Conservation (phyloP, 495 filamentous ascomycete genomes). For the Penicillium egyptiacum region DNA sequence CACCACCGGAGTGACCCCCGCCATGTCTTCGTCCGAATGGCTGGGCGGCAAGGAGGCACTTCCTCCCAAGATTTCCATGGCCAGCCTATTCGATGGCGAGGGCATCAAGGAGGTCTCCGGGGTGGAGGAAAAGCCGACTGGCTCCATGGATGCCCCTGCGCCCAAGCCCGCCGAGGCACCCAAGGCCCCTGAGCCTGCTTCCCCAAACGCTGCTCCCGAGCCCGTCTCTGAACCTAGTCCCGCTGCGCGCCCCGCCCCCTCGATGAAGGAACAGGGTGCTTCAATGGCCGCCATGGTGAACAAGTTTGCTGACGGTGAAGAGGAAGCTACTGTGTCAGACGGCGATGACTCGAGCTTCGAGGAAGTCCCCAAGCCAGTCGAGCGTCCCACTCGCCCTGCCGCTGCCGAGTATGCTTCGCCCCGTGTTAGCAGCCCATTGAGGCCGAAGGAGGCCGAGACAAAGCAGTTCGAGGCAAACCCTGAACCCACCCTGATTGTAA, state of each 20-base stretch:
- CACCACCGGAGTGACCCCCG: constrained; percentile 70
- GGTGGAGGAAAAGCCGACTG: constrained; percentile 63
- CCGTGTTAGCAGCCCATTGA: constrained; percentile 37
- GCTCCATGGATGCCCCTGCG: constrained; percentile 40
- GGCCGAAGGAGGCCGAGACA: constrained; percentile 35
- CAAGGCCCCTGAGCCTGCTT: constrained; percentile 36
- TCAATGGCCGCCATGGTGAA: constrained; percentile 81
- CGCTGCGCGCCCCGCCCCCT: constrained; percentile 57
- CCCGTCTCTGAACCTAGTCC: constrained; percentile 41
- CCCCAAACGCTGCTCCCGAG: constrained; percentile 33
- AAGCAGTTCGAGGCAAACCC: constrained; percentile 27
- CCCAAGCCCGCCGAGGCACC: constrained; percentile 28
- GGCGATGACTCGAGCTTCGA: constrained; percentile 81
- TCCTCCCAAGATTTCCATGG: constrained; percentile 88
- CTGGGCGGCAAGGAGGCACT: constrained; percentile 77
- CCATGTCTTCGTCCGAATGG: constrained; percentile 80
- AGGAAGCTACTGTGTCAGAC: constrained; percentile 54
- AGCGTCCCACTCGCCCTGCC: constrained; percentile 43
- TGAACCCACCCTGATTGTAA: constrained; percentile 6
- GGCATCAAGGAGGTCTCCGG: constrained; percentile 69
- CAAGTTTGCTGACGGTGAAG: constrained; percentile 78
- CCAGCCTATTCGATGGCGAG: constrained; percentile 82
- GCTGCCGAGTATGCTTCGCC: constrained; percentile 32
- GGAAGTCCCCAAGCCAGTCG: constrained; percentile 66
- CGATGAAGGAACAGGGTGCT: constrained; percentile 76